Base-by-base conservation (phyloP, 257 asterid genomes). In the Jacaranda mimosifolia region DNA sequence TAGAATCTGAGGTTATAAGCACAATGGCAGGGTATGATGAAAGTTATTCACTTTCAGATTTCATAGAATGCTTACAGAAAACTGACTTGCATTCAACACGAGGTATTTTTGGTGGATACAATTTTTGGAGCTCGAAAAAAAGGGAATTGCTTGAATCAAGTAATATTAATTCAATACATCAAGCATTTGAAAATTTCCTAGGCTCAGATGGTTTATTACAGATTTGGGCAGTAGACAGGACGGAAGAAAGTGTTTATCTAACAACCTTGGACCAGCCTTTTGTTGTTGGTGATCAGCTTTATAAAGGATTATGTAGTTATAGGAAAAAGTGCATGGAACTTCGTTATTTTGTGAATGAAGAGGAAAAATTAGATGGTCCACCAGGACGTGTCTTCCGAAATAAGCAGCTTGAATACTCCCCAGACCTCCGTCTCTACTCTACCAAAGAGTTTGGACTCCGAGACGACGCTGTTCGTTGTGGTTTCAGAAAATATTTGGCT, bases 351-450 rank as follows among this genome's bases (percentile, higher is more conserved):
- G 18, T 57, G 4, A 7, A 65, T 11, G 68, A 58, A 1, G 68
- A 7, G 5, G 78, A n/a, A 8, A 48, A 62, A 45, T 70, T 46
- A 36, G 26, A 59, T n/a, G 68, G 77, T 48, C 68, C 77, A 4
- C 68, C 57, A 0, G 60, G 46, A 17, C 78, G 70, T 3, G 78
- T 60, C 19, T 73, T 73, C 39, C 19, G 3, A 3, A 43, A 0
- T 7, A 66, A 56, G n/a, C 11, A 0, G 5, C 36, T 9, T 1
- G 70, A 60, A 45, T 17, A 5, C 12, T 11, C 10, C 9, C 15
- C 26, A 0, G 18, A 59, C 36, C 51, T 48, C 3, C 39, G 19
- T 7, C 10, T 43, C 17, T 74, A 74, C 49, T 42, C 78, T 1
- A 26, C 46, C 26, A 38, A 42, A 65, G 79, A 75, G 57, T 65